Conservation (phyloP, 1,139 yeast genomes). For the Meyerozyma guilliermondii region DNA sequence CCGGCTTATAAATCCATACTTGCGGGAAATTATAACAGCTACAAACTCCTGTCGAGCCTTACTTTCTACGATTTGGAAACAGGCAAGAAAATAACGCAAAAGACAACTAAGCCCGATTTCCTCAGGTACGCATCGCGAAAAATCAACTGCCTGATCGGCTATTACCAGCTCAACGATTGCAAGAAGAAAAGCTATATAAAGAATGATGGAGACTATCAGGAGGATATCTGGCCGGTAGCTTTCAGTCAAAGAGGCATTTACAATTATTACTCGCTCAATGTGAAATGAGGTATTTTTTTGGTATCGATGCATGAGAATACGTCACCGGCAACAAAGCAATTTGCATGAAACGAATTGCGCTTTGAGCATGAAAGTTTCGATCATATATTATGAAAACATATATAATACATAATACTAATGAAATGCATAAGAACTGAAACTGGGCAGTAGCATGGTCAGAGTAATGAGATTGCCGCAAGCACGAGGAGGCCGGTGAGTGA, state of each 20-base stretch:
- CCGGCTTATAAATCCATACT: conserved; percentile 29
- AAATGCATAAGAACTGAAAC: not conserved
- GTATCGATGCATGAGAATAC: not conserved
- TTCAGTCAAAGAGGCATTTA: conserved; percentile 66
- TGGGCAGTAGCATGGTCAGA: not conserved
- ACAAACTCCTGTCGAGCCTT: conserved; percentile 20
- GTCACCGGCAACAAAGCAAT: too few species aligned
- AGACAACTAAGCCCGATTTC: conserved; percentile 53
- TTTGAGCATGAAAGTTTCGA: not conserved
- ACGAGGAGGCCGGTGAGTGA: not conserved
- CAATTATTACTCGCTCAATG: conserved; percentile 57
- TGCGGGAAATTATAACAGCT: conserved; percentile 11
- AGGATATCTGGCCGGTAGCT: conserved; percentile 60
- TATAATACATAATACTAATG: conserved; percentile 3
- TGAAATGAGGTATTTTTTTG: conserved; percentile 18
- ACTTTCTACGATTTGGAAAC: conserved; percentile 59
- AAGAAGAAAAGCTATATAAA: conserved; percentile 26
- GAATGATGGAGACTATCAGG: conserved; percentile 26
- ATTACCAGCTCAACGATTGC: conserved; percentile 34
- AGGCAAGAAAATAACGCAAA: conserved; percentile 58
- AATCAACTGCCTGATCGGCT: conserved; percentile 53
- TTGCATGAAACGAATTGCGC: not conserved
- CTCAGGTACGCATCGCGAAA: conserved; percentile 61
- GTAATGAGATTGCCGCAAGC: not conserved
- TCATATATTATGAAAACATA: not conserved